Percentiles rank a stretch among this genome's conserved stretches.
Conservation (phyloP, 805 yeast genomes). For the Schwanniomyces sp. region DNA sequence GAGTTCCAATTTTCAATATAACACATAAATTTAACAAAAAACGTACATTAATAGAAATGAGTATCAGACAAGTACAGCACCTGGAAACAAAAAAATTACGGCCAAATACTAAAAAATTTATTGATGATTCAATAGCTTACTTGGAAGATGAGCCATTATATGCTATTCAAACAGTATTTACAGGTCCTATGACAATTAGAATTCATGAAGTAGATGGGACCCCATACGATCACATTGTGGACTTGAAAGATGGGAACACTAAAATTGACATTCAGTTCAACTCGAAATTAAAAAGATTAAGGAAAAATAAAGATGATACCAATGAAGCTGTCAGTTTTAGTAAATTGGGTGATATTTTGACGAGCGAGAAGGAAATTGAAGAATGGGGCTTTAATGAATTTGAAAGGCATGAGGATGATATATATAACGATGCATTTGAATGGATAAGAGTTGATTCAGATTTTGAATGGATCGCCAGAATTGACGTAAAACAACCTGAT, state of each 20-base stretch:
- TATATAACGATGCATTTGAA: constrained; percentile 86
- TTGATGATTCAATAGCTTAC: constrained; percentile 44
- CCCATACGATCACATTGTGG: constrained; percentile 96
- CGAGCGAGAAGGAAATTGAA: constrained; percentile 54
- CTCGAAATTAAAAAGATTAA: constrained; percentile 83
- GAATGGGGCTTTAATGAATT: constrained; percentile 78
- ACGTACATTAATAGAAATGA: constrained; percentile 91
- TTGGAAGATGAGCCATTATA: constrained; percentile 41
- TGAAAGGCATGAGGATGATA: constrained; percentile 67
- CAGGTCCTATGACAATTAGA: constrained; percentile 95
- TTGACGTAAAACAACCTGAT: constrained; percentile 84
- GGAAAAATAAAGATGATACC: constrained; percentile 57
- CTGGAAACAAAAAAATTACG: constrained; percentile 48
- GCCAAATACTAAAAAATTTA: constrained; percentile 41
- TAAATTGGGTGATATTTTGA: constrained; percentile 74
- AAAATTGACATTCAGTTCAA: constrained; percentile 93
- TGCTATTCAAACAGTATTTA: constrained; percentile 55
- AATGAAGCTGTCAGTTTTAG: constrained; percentile 44
- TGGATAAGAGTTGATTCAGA: constrained; percentile 99
- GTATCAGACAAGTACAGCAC: constrained; percentile 84
- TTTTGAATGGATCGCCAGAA: constrained; percentile 90
- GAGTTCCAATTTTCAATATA: constrained; percentile 84
- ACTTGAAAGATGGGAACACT: constrained; percentile 78
- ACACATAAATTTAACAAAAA: constrained; percentile 93
- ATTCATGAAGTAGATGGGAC: constrained; percentile 98